A percentile compares a stretch with the other conserved stretches of the same genome.
Conservation (phyloP, 2,329 filamentous ascomycete genomes). For the Huntiella moniliformis region DNA sequence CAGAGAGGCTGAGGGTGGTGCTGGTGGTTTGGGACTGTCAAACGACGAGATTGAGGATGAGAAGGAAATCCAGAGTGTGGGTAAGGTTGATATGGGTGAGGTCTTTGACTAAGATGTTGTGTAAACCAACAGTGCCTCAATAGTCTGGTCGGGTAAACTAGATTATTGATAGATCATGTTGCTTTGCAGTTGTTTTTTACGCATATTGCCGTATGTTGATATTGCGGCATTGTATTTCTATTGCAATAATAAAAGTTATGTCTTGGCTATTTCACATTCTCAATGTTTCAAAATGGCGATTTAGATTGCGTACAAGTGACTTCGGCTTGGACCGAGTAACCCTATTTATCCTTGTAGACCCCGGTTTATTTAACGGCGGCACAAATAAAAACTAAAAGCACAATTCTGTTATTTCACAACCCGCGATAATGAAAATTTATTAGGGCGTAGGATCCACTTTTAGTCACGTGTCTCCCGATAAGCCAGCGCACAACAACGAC, state of each 20-base stretch:
- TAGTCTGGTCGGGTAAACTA: too few relatives aligned
- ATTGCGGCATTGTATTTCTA: too few relatives aligned
- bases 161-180: too few relatives aligned
- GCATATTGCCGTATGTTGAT: too few relatives aligned
- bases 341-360: too few relatives aligned
- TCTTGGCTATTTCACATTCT: too few relatives aligned
- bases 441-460: conserved; percentile 11
- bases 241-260: too few relatives aligned
- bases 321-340: too few relatives aligned
- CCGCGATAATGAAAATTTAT: neutral
- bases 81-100: conserved; percentile 50
- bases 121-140: neutral
- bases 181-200: too few relatives aligned
- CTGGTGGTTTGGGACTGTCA: conserved; percentile 65
- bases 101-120: conserved; percentile 11
- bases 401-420: neutral
- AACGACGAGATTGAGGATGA: conserved; percentile 91
- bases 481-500: conserved; percentile 9
- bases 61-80: conserved; percentile 88
- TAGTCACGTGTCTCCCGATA: conserved; percentile 7
- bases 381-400: neutral
- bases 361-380: too few relatives aligned
- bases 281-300: too few relatives aligned
- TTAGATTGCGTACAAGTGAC: too few relatives aligned
- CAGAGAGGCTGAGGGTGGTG: conserved; percentile 76